These are phyloP conservation scores for Dillenia turbinata DNA, from an alignment of 164 flowering plant genomes.

Conservation along the genomic window DNA sequence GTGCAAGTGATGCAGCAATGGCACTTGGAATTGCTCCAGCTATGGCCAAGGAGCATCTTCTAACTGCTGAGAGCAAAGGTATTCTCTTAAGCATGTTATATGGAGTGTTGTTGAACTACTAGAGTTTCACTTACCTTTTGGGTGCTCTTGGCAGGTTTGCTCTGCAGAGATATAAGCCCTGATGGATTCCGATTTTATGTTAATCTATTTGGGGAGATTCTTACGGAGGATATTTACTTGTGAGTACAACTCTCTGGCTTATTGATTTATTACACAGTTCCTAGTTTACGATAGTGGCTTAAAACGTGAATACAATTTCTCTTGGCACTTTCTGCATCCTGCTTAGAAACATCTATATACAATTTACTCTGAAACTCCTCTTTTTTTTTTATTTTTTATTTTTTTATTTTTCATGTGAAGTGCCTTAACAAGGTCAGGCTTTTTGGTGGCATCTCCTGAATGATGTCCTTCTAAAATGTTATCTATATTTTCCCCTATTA, in stretches of 20 bases:
- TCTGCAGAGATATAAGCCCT: conserved; percentile 88
- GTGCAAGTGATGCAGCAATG: conserved; percentile 94
- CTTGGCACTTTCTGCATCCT: background rate
- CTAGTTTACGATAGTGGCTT: background rate
- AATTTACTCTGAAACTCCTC: no score
- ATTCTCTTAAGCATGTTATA: background rate
- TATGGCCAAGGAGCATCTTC: conserved; percentile 94
- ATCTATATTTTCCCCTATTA: no score
- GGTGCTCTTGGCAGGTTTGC: conserved; percentile 53
- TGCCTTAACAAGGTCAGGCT: no score
- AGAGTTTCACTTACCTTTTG: background rate
- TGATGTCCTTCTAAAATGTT: no score
- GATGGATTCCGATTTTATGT: conserved; percentile 91
- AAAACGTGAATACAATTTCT: background rate
- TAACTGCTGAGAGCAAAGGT: conserved; percentile 92
- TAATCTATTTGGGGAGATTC: conserved; percentile 69
- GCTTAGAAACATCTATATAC: no score
- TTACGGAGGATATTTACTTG: conserved; percentile 45
- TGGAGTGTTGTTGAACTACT: background rate
- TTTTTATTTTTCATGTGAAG: no score
- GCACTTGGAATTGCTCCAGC: conserved; percentile 92
- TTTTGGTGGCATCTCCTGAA: no score
- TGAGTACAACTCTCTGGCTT: conserved; percentile 33
- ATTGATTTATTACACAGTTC: background rate
- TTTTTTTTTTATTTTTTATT: no score